Evolutionary conservation across 495 filamentous ascomycete genomes (phyloP), one percentile per base, ranked within the genome.

Genomic region (Tuber magnatum): DNA sequence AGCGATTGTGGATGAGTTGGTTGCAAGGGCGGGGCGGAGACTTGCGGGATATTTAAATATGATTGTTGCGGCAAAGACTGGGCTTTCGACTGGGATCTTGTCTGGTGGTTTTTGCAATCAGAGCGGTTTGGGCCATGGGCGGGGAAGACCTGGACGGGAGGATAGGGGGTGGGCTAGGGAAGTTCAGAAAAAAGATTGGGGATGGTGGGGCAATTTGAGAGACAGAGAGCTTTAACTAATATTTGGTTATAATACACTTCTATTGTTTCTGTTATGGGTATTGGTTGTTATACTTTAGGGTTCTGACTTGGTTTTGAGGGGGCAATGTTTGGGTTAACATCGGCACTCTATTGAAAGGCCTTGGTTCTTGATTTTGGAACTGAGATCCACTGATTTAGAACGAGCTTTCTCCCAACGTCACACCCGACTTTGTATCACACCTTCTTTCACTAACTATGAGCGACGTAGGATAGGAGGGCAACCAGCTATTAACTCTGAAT

Each of bases 1-100:
- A n/a, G 87, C 87, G 28, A 87, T 91, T 69, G 86, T 95, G 68
- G 89, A 94, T 84, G 76, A 89, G 77, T 88, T 92, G 83, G 87
- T 97, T 79, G 92, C 91, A 3, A 90, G 89, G 81, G 92, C 89
- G 18, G 92, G 92, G 18, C 93, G 90, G 78, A 87, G 91, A 38
- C 81, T 92, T 71, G 89, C 87, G 12, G 86, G 86, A 35, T 91
- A 86, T 89, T 80, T 91, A 74, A 88, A 91, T 77, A 78, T 85
- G 74, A 88, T 90, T 80, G 83, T 80, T 70, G n/a, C 56, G 20
- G 77, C 76, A 28, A 68, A 44, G 72, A 78, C 72, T 1, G 77
- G 77, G 22, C 22, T 79, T 28, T 41, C 46, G 70, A 35, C 70
- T 22, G 70, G 73, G 18, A 68, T 22, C 32, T 20, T 32, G 41